Conservation (phyloP, 2,329 filamentous ascomycete species). For the Paraconiothyrium brasiliense region DNA sequence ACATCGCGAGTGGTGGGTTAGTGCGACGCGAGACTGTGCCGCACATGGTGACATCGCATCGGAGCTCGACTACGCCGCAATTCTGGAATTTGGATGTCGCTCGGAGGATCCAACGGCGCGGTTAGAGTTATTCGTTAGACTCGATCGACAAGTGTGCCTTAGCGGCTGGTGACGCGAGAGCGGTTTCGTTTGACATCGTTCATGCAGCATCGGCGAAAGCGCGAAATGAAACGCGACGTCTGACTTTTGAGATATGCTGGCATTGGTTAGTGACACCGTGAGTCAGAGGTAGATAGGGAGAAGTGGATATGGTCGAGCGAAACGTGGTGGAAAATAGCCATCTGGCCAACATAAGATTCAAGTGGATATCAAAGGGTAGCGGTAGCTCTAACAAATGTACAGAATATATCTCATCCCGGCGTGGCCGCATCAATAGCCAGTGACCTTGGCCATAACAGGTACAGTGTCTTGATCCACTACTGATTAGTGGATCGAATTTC, state of each 20-base stretch:
- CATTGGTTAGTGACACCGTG: no score
- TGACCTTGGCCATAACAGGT: no score
- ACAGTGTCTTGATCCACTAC: no score
- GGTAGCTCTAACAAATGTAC: background rate
- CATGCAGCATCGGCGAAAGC: background rate
- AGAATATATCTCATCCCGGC: no score
- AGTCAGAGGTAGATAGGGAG: no score
- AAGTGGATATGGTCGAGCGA: no score
- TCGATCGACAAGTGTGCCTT: slow-evolving; percentile 2
- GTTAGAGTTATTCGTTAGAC: background rate
- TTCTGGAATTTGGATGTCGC: background rate
- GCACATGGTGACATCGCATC: background rate
- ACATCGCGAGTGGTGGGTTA: background rate
- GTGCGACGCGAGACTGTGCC: background rate
- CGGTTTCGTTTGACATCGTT: background rate
- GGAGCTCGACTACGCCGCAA: background rate
- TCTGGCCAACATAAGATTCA: background rate
- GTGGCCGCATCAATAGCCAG: no score
- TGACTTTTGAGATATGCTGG: background rate
- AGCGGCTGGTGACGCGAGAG: background rate
- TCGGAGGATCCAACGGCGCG: background rate
- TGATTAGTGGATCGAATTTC: no score
- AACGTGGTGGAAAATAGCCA: background rate
- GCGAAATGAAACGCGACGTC: background rate
- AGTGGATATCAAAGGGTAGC: slow-evolving; percentile 9